Base-by-base conservation (phyloP, 352 stramenopile genomes). In the Phytopythium delawarense region DNA sequence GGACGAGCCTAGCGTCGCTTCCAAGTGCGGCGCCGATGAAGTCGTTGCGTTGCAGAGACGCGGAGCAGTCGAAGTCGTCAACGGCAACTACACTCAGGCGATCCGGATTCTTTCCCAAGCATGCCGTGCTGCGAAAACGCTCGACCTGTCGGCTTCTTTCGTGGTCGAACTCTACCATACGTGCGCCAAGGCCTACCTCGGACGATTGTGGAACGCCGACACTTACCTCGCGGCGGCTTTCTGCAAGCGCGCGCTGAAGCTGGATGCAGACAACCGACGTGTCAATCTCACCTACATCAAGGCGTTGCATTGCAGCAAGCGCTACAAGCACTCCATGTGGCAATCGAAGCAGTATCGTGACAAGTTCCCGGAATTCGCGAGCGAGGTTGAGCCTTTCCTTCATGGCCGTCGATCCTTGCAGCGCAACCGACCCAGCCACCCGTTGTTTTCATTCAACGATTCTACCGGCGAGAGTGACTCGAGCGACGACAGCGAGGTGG, bases 151-250 rank as follows among this genome's bases (percentile, higher is more conserved):
- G 7, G 48, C 54, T 2, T 23, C 56, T 28, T 63, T 61, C 18
- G 42, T 69, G 21, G 52, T 21, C 23, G 61, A 79, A 54, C 39
- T 79, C 64, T 84, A 82, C 49, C 74, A 89, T 50, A 67, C 73
- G 39, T 77, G 71, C 45, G 81, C 84, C 0, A 86, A 89, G 48
- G 77, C 84, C 16, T 94, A 93, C 63, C 42, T 92, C 4, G 71
- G 65, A 25, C 69, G 86, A 57, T 64, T 52, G 3, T 94, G 86
- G 86, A 87, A 78, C 56, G 80, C 76, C 32, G 86, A 93, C 44
- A 66, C 56, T 0, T 91, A 89, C 63, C 45, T 93, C 23, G 71
- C 86, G 21, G 69, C 76, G 11, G 68, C 85, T 30, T 81, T 88
- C 32, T 88, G 82, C 63, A 89, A 89, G 39, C 76, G 74, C 34